Base-by-base conservation (phyloP, 495 filamentous ascomycete species). In the Wilcoxina mikolae region DNA sequence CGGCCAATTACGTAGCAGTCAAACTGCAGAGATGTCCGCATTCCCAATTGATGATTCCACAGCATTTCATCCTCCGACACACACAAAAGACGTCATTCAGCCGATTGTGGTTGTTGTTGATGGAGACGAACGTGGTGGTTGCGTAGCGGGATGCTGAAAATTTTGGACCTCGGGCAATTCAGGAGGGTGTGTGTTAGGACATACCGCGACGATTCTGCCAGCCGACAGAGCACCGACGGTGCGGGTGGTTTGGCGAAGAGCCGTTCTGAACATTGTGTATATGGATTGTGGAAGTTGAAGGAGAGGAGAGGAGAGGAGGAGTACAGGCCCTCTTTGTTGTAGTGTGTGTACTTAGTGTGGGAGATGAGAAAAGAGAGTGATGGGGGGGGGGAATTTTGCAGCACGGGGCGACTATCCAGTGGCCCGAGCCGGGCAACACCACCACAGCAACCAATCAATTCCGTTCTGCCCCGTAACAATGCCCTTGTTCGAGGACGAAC, bases 181-280 rank as follows among this genome's bases (percentile, higher is more conserved):
- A 18, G 28, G 26, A 52, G 49, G 49, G 25, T 27, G 12, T 43
- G 24, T 49, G 49, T 11, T 7, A 52, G 27, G 11, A 90, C 90
- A 79, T 87, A 96, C 90, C 75, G 82, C 82, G 69, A 79, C 81
- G 76, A 90, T 78, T 77, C 88, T 84, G 78, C 87, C 79, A 65
- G 85, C 83, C 83, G 88, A 85, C 76, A 90, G 77, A 72, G 84
- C 88, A 74, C 85, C 86, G 73, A 91, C 83, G 74, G 83, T 82
- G 76, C 88, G 87, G 77, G 82, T 83, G 70, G 86, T 88, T 78
- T 91, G 88, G 73, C 88, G 80, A 74, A 95, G 77, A 78, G 89
- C 89, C 83, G 85, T 94, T 73, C 88, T 87, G 79, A 96, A 90
- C 91, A 98, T 95, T 71, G 63, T 80, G 72, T 70, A 65, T 62